Evolutionary conservation across 768 basidiomycete species (phyloP).

Genomic region (Lanmaoa pseudosensibilis): DNA sequence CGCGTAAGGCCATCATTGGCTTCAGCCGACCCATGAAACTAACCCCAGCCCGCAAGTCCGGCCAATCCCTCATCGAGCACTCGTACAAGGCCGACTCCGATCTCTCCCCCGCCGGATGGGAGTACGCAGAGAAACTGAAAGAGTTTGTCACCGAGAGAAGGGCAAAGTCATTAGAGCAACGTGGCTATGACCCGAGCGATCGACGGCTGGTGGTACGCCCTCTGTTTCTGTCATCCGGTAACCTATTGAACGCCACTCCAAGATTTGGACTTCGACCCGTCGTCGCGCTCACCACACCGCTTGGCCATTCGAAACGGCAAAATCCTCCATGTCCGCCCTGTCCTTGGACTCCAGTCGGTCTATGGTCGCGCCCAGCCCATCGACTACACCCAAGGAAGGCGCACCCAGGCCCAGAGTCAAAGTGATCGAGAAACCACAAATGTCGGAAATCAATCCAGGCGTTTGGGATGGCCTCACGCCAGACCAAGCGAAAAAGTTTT

Average conservation of each 20-base stretch:
- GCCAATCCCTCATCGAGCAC: constrained; percentile 97
- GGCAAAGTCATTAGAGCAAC: constrained; percentile 70
- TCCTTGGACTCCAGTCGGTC: constrained; percentile 7
- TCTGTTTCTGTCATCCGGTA: background rate
- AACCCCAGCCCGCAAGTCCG: constrained; percentile 58
- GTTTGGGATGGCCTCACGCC: constrained; percentile 96
- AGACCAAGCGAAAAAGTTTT: constrained; percentile 84
- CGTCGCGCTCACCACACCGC: constrained; percentile 92
- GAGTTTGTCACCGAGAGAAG: constrained; percentile 88
- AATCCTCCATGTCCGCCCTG: constrained; percentile 11
- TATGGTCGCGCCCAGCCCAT: background rate
- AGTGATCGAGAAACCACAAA: constrained; percentile 93
- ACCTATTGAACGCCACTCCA: background rate
- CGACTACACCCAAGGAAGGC: constrained; percentile 9
- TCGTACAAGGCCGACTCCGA: constrained; percentile 99
- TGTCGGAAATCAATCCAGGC: constrained; percentile 97
- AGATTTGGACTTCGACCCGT: constrained; percentile 98
- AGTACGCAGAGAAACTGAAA: constrained; percentile 86
- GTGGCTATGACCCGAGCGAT: constrained; percentile 60
- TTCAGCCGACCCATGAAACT: background rate
- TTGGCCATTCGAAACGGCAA: constrained; percentile 78
- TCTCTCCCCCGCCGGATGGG: constrained; percentile 92
- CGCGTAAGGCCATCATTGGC: constrained; percentile 52
- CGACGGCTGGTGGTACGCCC: constrained; percentile 64
- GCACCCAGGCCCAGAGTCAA: constrained; percentile 54